Base-by-base conservation (phyloP, 2,329 filamentous ascomycete species). In the Epichloe glyceriae region DNA sequence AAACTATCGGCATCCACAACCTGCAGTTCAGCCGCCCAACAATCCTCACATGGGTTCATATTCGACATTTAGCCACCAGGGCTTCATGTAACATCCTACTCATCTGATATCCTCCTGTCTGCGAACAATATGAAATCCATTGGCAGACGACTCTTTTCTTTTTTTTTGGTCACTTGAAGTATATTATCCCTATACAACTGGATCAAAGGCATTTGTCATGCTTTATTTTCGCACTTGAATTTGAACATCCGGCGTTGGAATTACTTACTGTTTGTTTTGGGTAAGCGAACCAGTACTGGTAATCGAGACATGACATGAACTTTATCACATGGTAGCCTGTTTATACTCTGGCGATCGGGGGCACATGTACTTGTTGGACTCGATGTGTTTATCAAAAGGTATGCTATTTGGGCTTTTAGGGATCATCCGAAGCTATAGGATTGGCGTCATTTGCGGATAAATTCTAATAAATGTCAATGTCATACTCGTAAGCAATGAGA, bases 61-160 rank as follows among this genome's bases (percentile, higher is more conserved):
- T 34, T 47, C 52, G 10, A n/a, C 22, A 8, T 51, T 51, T 47
- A 17, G 43, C 20, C 19, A 33, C 17, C 46, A 48, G 37, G 35
- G 10, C 30, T 53, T 51, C n/a, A 42, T 53, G 45, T 12, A 38
- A 30, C 35, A 33, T 17, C 6, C 22, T 47, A 49, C 22, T 26
- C 22, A 40, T n/a, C 15, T 33, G 26, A 15, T n/a, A 5, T 26
- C 15, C n/a, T 30, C n/a, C 14, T 1, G 10, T 41, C n/a, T 19
- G 10, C 37, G 11, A 39, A 26, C 7, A 3, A 4, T 19, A 15
- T 39, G 8, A 26, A n/a, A 17, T 38, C 12, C 17, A n/a, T 15
- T 12, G 4, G 33, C 45, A 46, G 34, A 10, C 42, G 4, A 34
- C 20, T 35, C 17, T 19, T 17, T 34, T 5, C 12, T 22, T 22